These are phyloP conservation scores for Selenicereus undatus DNA, from an alignment of 148 eudicot genomes.

Conservation along the genomic window DNA sequence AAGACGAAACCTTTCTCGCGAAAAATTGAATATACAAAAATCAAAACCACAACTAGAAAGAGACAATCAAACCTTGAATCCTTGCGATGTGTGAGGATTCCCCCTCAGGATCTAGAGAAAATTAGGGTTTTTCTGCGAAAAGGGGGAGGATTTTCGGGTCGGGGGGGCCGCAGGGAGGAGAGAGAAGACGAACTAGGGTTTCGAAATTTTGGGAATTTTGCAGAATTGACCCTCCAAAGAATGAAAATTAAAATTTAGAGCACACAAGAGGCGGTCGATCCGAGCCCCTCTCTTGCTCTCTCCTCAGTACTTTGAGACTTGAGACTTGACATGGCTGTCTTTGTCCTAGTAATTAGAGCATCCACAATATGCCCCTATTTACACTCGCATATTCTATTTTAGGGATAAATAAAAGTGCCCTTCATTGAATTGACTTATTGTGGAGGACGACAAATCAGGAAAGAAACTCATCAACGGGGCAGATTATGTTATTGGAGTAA, in stretches of 20 bases:
- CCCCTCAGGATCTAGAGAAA: constrained; percentile 7
- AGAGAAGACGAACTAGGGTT: constrained; percentile 30
- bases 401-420: no score
- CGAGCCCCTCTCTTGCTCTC: no score
- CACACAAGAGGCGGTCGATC: no score
- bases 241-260: background rate
- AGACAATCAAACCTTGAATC: background rate
- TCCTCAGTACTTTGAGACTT: no score
- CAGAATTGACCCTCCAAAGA: constrained; percentile 25
- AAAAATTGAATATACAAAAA: background rate
- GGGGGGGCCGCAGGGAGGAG: background rate
- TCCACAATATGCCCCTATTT: no score
- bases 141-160: background rate
- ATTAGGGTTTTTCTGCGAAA: background rate
- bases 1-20: constrained; percentile 3
- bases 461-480: no score
- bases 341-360: no score
- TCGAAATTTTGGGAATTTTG: constrained; percentile 23
- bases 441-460: no score
- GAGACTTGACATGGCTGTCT: no score
- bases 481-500: no score
- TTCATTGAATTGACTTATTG: no score
- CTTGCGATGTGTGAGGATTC: background rate
- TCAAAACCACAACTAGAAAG: constrained; percentile 9
- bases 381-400: no score